phyloP scores from a whole-genome alignment of 305 asterid species.

The Plantago rigida region DNA sequence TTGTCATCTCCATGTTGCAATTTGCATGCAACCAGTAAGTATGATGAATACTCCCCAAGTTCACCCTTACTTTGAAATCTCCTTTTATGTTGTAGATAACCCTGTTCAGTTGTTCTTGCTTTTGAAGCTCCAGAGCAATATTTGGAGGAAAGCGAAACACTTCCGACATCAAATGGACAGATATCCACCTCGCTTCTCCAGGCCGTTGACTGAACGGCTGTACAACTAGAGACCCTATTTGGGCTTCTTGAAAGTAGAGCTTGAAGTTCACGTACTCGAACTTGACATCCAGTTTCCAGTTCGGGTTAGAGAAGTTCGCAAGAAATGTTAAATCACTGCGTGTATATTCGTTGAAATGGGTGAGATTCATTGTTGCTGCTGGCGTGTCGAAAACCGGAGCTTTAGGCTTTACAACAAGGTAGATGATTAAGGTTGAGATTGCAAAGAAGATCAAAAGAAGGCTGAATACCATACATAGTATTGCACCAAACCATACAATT shows the following conservation, averaged over 20 bases:
- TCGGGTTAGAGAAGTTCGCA: conserved; percentile 78
- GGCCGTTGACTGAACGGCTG: conserved; percentile 48
- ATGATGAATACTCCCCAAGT: conserved; percentile 50
- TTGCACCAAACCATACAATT: conserved; percentile 53
- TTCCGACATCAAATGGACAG: conserved; percentile 55
- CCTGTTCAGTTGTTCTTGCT: conserved; percentile 51
- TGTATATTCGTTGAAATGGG: conserved; percentile 42
- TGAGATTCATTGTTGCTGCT: conserved; percentile 41
- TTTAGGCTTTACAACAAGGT: conserved; percentile 47
- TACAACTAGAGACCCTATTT: conserved; percentile 45
- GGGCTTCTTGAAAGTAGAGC: conserved; percentile 47
- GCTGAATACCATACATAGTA: conserved; percentile 58
- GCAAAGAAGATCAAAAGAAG: conserved; percentile 63
- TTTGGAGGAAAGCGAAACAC: conserved; percentile 51
- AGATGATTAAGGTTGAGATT: conserved; percentile 48
- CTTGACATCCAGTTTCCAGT: conserved; percentile 50
- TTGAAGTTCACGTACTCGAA: conserved; percentile 51
- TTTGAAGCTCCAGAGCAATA: conserved; percentile 52
- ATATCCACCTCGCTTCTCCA: conserved; percentile 34
- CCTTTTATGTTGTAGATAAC: conserved; percentile 48
- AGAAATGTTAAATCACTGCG: conserved; percentile 52
- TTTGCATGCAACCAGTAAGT: conserved; percentile 59
- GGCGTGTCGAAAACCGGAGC: conserved; percentile 59
- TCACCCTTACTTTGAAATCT: conserved; percentile 46
- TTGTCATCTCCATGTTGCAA: conserved; percentile 65